These are phyloP conservation scores for Aspergillus jensenii DNA, from an alignment of 2,329 filamentous ascomycete genomes.

Conservation along the genomic window DNA sequence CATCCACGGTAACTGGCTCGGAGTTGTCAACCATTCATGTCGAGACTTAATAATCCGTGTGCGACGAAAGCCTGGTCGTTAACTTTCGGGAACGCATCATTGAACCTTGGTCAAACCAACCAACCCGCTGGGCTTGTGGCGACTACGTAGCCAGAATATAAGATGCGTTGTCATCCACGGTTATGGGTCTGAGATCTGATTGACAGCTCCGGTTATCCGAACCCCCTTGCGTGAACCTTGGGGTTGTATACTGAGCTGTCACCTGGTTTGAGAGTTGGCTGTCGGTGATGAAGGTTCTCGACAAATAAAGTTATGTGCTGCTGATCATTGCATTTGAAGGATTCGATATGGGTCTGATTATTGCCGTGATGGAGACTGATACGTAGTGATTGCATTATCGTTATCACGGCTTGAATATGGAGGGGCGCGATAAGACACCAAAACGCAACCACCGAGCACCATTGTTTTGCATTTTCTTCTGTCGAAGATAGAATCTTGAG, in stretches of 20 bases:
- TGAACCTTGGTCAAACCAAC: not conserved
- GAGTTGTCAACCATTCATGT: too few relatives aligned
- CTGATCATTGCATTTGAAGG: not conserved
- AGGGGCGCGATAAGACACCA: not conserved
- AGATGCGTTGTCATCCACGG: not conserved
- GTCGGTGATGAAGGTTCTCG: not conserved
- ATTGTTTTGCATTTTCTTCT: not conserved
- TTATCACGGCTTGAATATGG: not conserved
- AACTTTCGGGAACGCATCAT: not conserved
- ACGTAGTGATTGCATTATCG: not conserved
- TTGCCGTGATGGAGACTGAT: not conserved
- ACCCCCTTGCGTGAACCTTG: not conserved
- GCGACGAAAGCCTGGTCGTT: not conserved
- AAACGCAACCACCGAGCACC: too few relatives aligned
- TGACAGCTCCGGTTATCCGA: not conserved
- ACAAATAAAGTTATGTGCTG: conserved; percentile 1
- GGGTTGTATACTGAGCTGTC: not conserved
- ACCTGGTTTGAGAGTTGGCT: not conserved
- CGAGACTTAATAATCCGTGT: not conserved
- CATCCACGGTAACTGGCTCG: too few relatives aligned
- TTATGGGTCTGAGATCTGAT: not conserved
- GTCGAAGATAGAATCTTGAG: not conserved
- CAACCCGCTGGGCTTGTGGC: not conserved
- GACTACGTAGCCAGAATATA: not conserved
- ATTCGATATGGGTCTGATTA: not conserved